Evolutionary conservation across 208 protist genomes (phyloP).

Genomic region (Leishmania gerbilli): DNA sequence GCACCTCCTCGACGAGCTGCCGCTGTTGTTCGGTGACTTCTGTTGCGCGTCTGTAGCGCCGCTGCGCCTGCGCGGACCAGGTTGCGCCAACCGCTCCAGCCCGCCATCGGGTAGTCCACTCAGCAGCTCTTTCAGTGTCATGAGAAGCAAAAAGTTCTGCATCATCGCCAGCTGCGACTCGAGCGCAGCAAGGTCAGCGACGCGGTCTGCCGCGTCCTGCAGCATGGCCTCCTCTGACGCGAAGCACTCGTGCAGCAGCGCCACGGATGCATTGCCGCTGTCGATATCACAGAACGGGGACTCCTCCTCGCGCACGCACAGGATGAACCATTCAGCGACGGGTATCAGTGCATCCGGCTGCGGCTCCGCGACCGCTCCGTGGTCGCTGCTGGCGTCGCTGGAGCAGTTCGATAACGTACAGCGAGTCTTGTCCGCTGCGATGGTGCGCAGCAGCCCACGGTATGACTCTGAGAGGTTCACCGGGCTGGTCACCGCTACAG

Average conservation of each 20-base stretch:
- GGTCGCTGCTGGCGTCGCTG: neutral
- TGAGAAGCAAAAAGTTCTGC: slow-evolving; percentile 42
- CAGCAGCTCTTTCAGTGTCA: slow-evolving; percentile 76
- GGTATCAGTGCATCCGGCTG: slow-evolving; percentile 45
- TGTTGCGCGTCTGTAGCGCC: neutral
- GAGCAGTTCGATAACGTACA: slow-evolving; percentile 28
- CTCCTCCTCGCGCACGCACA: slow-evolving; percentile 72
- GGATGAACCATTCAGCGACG: slow-evolving; percentile 63
- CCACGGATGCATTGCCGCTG: slow-evolving; percentile 55
- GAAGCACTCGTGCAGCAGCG: slow-evolving; percentile 55
- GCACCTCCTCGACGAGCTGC: neutral
- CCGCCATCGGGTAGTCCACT: slow-evolving; percentile 26
- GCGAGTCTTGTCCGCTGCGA: slow-evolving; percentile 56
- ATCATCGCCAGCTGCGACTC: slow-evolving; percentile 75
- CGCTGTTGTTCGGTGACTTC: neutral
- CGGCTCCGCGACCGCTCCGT: neutral
- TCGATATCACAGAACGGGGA: slow-evolving; percentile 57
- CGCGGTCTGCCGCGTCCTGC: slow-evolving; percentile 47
- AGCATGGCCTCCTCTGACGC: slow-evolving; percentile 50
- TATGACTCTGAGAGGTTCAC: slow-evolving; percentile 46
- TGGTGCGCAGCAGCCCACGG: slow-evolving; percentile 46
- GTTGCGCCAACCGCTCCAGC: slow-evolving; percentile 18
- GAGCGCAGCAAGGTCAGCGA: slow-evolving; percentile 52
- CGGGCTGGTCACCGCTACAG: slow-evolving; percentile 31
- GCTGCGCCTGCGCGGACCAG: neutral